A percentile compares a stretch with the other conserved stretches of the same genome.
Conservation (phyloP, 768 basidiomycete genomes). For the Podaxis rugospora region DNA sequence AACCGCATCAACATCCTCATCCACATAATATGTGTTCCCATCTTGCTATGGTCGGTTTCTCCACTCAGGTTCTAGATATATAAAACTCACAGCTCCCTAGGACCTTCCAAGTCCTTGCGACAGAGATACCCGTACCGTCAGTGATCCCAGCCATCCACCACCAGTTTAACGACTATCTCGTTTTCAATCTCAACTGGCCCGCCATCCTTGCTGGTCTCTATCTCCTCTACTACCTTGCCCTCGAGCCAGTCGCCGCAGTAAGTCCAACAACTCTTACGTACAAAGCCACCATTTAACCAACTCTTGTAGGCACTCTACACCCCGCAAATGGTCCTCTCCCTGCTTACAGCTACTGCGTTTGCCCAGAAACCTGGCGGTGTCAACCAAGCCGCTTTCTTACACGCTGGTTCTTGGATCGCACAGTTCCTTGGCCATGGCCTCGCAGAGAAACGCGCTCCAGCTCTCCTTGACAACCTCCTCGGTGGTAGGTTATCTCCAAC, state of each 20-base stretch:
- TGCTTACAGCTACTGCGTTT: slow-evolving; percentile 72
- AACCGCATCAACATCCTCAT: slow-evolving; percentile 81
- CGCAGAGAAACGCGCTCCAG: slow-evolving; percentile 85
- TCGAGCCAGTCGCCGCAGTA: slow-evolving; percentile 87
- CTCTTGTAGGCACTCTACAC: slow-evolving; percentile 65
- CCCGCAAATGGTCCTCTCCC: slow-evolving; percentile 60
- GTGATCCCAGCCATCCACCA: slow-evolving; percentile 52
- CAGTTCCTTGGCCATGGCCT: slow-evolving; percentile 90
- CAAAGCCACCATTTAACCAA: not conserved
- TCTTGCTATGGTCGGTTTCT: slow-evolving; percentile 66
- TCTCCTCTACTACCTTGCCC: slow-evolving; percentile 68
- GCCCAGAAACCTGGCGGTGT: slow-evolving; percentile 47
- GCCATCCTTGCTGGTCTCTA: slow-evolving; percentile 57
- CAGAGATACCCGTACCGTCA: slow-evolving; percentile 45
- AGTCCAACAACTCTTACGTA: slow-evolving; percentile 23
- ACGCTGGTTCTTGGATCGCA: slow-evolving; percentile 77
- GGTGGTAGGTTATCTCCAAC: slow-evolving; percentile 52
- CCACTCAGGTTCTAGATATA: not conserved
- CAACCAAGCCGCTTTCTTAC: slow-evolving; percentile 49
- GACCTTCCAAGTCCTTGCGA: slow-evolving; percentile 55
- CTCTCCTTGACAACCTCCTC: slow-evolving; percentile 82
- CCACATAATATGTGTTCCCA: slow-evolving; percentile 82
- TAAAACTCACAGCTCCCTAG: slow-evolving; percentile 27
- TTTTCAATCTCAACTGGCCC: slow-evolving; percentile 67
- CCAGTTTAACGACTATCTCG: slow-evolving; percentile 55